A percentile compares a stretch with the other conserved stretches of the same genome.
These are phyloP conservation scores for Eruca vesicaria DNA, from an alignment of 441 rosid species.

Conservation along the genomic window DNA sequence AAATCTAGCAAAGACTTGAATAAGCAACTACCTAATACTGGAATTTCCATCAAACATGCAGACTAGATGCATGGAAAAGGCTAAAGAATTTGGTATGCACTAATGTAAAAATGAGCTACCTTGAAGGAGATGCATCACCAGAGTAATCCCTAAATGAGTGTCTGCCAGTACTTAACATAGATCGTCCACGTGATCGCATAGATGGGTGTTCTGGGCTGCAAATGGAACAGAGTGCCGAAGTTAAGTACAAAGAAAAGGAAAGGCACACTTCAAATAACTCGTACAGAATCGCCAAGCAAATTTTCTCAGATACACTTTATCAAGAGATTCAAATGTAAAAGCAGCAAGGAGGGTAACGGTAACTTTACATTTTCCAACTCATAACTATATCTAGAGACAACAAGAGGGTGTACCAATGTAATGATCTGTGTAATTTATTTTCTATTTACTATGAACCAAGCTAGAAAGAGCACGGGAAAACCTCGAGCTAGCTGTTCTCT, in stretches of 20 bases:
- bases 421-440: neutral
- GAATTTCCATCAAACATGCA: conserved; percentile 6
- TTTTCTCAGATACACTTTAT: neutral
- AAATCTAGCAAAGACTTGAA: conserved; percentile 9
- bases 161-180: conserved; percentile 87
- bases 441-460: neutral
- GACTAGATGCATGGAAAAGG: neutral
- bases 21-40: neutral
- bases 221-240: conserved; percentile 30
- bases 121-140: conserved; percentile 78
- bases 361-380: neutral
- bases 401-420: neutral
- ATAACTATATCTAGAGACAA: neutral
- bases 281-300: neutral
- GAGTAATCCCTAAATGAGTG: conserved; percentile 62
- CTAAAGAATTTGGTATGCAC: conserved; percentile 12
- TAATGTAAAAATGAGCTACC: conserved; percentile 47
- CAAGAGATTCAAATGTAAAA: neutral
- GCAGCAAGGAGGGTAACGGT: neutral
- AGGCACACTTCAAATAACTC: neutral
- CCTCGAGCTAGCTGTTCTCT: conserved; percentile 99
- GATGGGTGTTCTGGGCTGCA: conserved; percentile 99
- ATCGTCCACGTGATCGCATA: conserved; percentile 78
- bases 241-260: conserved; percentile 6
- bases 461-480: conserved; percentile 39